Evolutionary conservation across 2,329 filamentous ascomycete genomes (phyloP).

Genomic region (Kalmusia sp.): DNA sequence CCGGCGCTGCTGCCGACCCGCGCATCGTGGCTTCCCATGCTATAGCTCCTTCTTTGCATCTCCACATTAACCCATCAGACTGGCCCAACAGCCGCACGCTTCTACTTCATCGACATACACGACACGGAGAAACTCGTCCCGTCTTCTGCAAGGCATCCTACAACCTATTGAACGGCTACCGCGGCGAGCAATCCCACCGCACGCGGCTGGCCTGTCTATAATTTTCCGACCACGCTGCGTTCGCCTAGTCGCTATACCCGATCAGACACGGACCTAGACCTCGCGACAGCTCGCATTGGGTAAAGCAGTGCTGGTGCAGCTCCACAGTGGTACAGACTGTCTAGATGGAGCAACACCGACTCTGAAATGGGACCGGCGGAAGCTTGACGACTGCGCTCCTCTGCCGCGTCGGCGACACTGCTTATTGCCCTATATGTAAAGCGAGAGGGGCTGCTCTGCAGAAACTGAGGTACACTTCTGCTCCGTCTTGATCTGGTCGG

Average conservation of each 20-base stretch:
- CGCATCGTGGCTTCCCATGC: neutral
- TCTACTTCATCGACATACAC: neutral
- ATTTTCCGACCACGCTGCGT: slow-evolving; percentile 28
- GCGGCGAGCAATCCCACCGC: slow-evolving; percentile 8
- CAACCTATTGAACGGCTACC: slow-evolving; percentile 17
- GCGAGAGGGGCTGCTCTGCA: slow-evolving; percentile 12
- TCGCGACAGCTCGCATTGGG: slow-evolving; percentile 16
- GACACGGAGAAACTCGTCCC: slow-evolving; percentile 32
- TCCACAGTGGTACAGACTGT: slow-evolving; percentile 30
- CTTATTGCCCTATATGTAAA: slow-evolving; percentile 34
- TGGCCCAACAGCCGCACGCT: slow-evolving; percentile 13
- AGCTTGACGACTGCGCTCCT: slow-evolving; percentile 18
- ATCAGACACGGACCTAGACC: slow-evolving; percentile 28
- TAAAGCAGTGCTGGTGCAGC: slow-evolving; percentile 19
- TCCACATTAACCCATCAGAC: slow-evolving; percentile 4
- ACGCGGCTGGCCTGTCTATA: slow-evolving; percentile 21
- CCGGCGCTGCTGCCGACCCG: slow-evolving; percentile 2
- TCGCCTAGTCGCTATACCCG: slow-evolving; percentile 24
- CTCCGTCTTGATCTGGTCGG: neutral
- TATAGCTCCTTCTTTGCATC: neutral
- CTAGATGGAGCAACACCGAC: slow-evolving; percentile 36
- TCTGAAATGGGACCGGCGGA: slow-evolving; percentile 32
- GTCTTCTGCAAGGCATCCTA: slow-evolving; percentile 22
- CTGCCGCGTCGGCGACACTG: slow-evolving; percentile 24
- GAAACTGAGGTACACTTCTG: neutral